A percentile compares a stretch with the other conserved stretches of the same genome.
phyloP scores from a whole-genome alignment of 148 eudicot genomes.

The Talinum fruticosum region DNA sequence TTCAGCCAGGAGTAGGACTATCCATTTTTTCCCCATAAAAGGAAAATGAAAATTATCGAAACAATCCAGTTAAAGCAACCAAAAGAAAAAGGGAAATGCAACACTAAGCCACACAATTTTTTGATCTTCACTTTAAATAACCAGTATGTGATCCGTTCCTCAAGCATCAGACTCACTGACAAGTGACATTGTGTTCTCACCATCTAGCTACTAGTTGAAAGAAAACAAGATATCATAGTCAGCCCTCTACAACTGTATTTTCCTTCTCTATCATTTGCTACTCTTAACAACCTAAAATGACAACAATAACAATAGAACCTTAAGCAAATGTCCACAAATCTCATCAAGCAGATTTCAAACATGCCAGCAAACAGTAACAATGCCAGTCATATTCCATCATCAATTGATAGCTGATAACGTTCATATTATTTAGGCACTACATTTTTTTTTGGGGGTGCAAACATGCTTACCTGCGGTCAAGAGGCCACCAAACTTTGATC shows the following conservation, averaged over 20 bases:
- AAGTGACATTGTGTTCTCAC: background rate
- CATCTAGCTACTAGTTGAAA: background rate
- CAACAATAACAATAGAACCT: background rate
- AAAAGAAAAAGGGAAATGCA: background rate
- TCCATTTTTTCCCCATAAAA: background rate
- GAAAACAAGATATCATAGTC: background rate
- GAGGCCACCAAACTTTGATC: slow-evolving; percentile 69
- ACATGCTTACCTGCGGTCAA: slow-evolving; percentile 43
- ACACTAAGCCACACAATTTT: background rate
- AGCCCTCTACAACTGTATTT: background rate
- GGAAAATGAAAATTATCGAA: background rate
- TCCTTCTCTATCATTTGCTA: background rate
- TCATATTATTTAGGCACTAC: too few species aligned
- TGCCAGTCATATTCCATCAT: background rate
- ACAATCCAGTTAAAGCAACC: background rate
- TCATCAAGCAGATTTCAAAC: background rate
- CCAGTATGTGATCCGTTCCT: background rate
- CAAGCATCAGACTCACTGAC: background rate
- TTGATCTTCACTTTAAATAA: background rate
- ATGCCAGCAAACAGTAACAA: background rate
- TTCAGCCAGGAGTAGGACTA: background rate
- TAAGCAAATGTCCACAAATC: background rate
- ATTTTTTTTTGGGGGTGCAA: too few species aligned
- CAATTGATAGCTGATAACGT: too few species aligned
- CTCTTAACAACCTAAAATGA: background rate